Base-by-base conservation (phyloP, 768 basidiomycete genomes). In the Russula sp. region DNA sequence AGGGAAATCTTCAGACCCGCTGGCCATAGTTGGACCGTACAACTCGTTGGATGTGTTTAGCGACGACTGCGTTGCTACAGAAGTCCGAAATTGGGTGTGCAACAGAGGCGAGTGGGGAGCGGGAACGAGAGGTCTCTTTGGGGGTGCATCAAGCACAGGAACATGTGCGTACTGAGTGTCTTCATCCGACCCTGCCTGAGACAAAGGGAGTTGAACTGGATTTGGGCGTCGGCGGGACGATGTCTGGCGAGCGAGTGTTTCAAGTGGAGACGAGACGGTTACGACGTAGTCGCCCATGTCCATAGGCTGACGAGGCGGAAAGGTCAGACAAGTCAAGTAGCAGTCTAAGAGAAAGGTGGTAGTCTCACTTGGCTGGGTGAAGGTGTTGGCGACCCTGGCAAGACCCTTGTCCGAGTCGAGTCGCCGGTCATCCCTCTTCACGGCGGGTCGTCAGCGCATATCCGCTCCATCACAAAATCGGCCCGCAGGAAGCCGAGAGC, bases 181-280 rank as follows among this genome's bases (percentile, higher is more conserved):
- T 9, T 42, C 24, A 9, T 20, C 34, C 5, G 52, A 48, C 63
- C 7, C 48, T 49, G 62, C 38, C 48, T 64, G 68, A 30, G 16
- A 57, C 24, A 30, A 28, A 14, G 61, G 18, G 18, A 42, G n/a
- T 36, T 48, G 46, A 63, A 65, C 54, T 57, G 62, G 62, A 49
- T 70, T 71, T 40, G 48, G 53, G 54, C 72, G 71, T 67, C 76
- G 79, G 70, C 74, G 79, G 68, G 76, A 76, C 28, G 87, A 86
- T 9, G 84, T 79, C 60, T 76, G 76, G 62, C 81, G 79, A 60
- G 81, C 83, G 54, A 89, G 80, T 3, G 80, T 76, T 46, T 84
- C 81, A 46, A 88, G 77, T 8, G 87, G 87, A 1, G 88, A 89
- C 24, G 79, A 74, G 63, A 73, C 71, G 13, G 52, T 44, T 2